Conservation (phyloP, 1,284 basidiomycete species). For the Boletus hoseneyae region DNA sequence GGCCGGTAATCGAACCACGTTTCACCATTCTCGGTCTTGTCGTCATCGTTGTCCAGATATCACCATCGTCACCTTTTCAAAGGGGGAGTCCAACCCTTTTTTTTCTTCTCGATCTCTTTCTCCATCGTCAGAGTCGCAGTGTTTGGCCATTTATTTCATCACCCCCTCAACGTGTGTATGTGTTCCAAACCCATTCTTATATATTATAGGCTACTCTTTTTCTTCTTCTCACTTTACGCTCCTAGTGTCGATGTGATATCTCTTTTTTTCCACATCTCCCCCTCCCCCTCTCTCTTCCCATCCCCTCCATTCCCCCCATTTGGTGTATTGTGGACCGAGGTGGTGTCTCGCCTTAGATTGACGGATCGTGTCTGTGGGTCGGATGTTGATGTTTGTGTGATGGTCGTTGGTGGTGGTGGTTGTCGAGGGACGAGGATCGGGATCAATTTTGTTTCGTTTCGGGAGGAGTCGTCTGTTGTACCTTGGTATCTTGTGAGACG, state of each 20-base stretch:
- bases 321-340: conserved; percentile 19
- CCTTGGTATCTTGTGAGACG: conserved; percentile 9
- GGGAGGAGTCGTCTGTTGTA: conserved; percentile 7
- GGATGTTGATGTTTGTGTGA: conserved; percentile 15
- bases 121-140: conserved; percentile 6
- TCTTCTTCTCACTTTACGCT: conserved; percentile 6
- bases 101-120: conserved; percentile 13
- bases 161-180: conserved; percentile 16
- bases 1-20: conserved; percentile 12
- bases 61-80: conserved; percentile 9
- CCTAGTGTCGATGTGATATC: conserved; percentile 24
- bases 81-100: conserved; percentile 11
- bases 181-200: conserved; percentile 26
- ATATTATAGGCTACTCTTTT: conserved; percentile 29
- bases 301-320: not conserved
- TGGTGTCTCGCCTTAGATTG: conserved; percentile 16
- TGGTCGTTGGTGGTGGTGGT: conserved; percentile 2
- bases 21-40: conserved; percentile 18
- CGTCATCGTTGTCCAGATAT: conserved; percentile 14
- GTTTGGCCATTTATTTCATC: conserved; percentile 7
- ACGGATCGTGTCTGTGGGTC: conserved; percentile 12
- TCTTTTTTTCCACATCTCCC: conserved; percentile 1
- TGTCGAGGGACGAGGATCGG: conserved; percentile 6
- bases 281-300: not conserved
- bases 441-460: conserved; percentile 6